Evolutionary conservation across 148 eudicot species (phyloP).

Genomic region (Fagopyrum esculentum): DNA sequence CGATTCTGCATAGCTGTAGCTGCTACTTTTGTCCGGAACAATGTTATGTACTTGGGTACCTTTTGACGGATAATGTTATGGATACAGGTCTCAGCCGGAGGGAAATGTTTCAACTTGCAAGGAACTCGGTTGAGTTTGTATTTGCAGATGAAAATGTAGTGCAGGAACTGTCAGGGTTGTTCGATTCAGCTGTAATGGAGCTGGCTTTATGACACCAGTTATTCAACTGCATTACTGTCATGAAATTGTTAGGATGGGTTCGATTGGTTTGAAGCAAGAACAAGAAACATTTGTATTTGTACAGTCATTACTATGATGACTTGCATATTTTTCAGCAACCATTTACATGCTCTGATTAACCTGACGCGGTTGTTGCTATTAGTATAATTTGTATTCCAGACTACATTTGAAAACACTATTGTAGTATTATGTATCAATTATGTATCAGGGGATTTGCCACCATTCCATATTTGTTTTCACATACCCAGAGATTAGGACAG

Average conservation of each 20-base stretch:
- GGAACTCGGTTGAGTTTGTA: conserved; percentile 44
- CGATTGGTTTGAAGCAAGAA: neutral
- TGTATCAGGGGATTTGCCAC: neutral
- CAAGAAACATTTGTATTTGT: neutral
- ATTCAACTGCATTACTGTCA: neutral
- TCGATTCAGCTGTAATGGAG: conserved; percentile 26
- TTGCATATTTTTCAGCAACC: neutral
- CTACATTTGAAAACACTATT: neutral
- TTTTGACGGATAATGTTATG: neutral
- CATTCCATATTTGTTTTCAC: neutral
- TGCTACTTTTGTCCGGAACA: neutral
- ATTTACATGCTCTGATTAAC: neutral
- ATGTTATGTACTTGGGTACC: neutral
- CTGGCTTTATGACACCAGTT: conserved; percentile 20
- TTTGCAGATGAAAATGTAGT: conserved; percentile 57
- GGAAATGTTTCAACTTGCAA: conserved; percentile 67
- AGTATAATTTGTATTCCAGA: neutral
- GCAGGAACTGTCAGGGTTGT: conserved; percentile 36
- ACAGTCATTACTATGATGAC: conserved; percentile 10
- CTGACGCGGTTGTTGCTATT: neutral
- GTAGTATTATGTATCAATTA: neutral
- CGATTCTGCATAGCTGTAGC: neutral
- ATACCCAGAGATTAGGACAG: no score
- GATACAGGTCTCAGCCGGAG: conserved; percentile 53
- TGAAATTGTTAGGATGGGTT: neutral